A percentile compares a stretch with the other conserved stretches of the same genome.
phyloP scores from a whole-genome alignment of 257 asterid genomes.

The Penstemon davidsonii region DNA sequence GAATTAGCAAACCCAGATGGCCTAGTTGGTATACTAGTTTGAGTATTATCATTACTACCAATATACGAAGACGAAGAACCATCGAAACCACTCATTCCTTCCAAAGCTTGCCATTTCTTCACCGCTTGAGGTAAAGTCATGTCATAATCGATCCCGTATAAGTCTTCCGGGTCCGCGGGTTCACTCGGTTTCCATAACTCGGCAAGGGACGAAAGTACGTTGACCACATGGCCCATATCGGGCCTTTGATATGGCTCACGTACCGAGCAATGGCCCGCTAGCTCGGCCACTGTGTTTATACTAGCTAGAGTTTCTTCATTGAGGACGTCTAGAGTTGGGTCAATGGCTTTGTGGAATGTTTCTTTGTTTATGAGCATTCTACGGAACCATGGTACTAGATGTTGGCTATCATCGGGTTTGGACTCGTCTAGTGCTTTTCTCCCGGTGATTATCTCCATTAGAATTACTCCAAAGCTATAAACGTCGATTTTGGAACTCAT shows the following conservation, averaged over 20 bases:
- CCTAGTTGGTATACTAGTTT: constrained; percentile 69
- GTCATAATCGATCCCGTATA: constrained; percentile 68
- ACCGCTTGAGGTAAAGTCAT: constrained; percentile 81
- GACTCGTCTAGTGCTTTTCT: constrained; percentile 64
- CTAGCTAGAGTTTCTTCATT: constrained; percentile 63
- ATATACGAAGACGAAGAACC: constrained; percentile 44
- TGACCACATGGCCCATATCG: constrained; percentile 81
- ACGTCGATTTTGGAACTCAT: constrained; percentile 85
- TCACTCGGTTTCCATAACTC: constrained; percentile 88
- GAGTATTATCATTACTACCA: constrained; percentile 70
- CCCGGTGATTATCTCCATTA: constrained; percentile 83
- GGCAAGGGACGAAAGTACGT: constrained; percentile 70
- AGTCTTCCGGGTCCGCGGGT: constrained; percentile 65
- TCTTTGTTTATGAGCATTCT: constrained; percentile 64
- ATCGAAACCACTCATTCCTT: constrained; percentile 62
- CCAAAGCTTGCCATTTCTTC: constrained; percentile 87
- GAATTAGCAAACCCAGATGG: constrained; percentile 81
- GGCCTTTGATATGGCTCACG: constrained; percentile 86
- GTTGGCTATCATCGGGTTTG: constrained; percentile 64
- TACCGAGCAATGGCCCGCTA: constrained; percentile 81
- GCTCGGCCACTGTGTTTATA: constrained; percentile 60
- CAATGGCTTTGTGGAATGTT: constrained; percentile 51
- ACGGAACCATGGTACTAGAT: constrained; percentile 83
- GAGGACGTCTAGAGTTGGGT: constrained; percentile 48
- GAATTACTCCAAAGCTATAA: constrained; percentile 75